Percentiles rank a stretch among this genome's conserved stretches.
phyloP scores from a whole-genome alignment of 306 rosid genomes.

The Trichosanthes truncata region DNA sequence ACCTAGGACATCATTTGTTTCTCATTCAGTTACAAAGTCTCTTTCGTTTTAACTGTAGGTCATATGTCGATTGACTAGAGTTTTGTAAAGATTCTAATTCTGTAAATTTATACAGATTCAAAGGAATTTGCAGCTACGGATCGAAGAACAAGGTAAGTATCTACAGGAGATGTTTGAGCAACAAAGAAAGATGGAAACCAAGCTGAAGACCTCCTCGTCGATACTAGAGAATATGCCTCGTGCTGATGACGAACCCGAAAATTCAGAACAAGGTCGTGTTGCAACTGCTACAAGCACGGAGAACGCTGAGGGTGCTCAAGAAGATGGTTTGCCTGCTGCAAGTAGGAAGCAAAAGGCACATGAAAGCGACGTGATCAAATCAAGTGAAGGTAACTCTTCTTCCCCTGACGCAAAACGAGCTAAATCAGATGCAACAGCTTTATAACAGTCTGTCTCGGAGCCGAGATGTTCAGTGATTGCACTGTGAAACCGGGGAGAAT shows the following conservation, averaged over 20 bases:
- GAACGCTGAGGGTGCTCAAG: background rate
- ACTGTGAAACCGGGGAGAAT: background rate
- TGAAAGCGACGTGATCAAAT: slow-evolving; percentile 21
- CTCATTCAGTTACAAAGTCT: background rate
- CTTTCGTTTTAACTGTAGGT: background rate
- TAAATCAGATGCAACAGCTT: slow-evolving; percentile 22
- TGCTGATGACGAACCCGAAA: slow-evolving; percentile 16
- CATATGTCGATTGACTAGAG: background rate
- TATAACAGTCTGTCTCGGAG: background rate
- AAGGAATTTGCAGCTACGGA: slow-evolving; percentile 73
- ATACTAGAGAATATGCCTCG: slow-evolving; percentile 17
- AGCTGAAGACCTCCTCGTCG: slow-evolving; percentile 30
- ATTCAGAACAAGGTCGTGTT: slow-evolving; percentile 12
- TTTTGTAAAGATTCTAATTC: slow-evolving; percentile 16
- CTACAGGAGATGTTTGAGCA: slow-evolving; percentile 81
- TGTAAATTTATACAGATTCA: slow-evolving; percentile 41
- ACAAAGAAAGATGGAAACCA: slow-evolving; percentile 53
- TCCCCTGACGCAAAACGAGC: slow-evolving; percentile 46
- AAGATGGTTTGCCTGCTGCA: slow-evolving; percentile 26
- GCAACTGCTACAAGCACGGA: slow-evolving; percentile 15
- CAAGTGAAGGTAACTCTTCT: slow-evolving; percentile 15
- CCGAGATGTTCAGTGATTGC: background rate
- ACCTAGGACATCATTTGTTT: background rate
- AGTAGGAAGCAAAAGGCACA: slow-evolving; percentile 24
- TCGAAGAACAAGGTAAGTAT: slow-evolving; percentile 76